These are phyloP conservation scores for Phytophthora podocarpi DNA, from an alignment of 352 stramenopile genomes.

Conservation along the genomic window DNA sequence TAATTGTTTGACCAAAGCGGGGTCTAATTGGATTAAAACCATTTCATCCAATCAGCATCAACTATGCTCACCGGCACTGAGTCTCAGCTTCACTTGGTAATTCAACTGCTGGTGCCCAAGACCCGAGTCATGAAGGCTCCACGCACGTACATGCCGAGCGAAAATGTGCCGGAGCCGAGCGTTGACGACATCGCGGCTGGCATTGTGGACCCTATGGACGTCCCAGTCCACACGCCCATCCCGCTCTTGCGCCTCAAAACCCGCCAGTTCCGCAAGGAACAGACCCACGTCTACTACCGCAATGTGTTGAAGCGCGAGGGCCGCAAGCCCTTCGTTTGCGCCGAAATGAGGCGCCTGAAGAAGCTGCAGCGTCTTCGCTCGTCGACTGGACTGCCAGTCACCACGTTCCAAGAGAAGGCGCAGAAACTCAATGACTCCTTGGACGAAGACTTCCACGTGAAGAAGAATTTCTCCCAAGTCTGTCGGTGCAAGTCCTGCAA, in stretches of 20 bases:
- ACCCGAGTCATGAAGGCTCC: not conserved
- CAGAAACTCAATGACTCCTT: slow-evolving; percentile 19
- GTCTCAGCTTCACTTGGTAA: too few relatives aligned
- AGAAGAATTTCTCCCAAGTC: slow-evolving; percentile 23
- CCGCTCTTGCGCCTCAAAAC: slow-evolving; percentile 11
- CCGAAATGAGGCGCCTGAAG: not conserved
- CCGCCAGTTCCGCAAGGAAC: not conserved
- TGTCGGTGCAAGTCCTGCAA: slow-evolving; percentile 19
- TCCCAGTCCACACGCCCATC: slow-evolving; percentile 8
- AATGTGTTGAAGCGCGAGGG: slow-evolving; percentile 1
- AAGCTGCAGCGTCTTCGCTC: slow-evolving; percentile 21
- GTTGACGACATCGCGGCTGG: slow-evolving; percentile 1
- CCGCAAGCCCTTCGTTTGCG: not conserved
- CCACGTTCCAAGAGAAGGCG: not conserved
- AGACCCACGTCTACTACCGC: not conserved
- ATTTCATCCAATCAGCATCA: too few relatives aligned
- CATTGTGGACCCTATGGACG: slow-evolving; percentile 15
- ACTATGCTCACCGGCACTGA: too few relatives aligned
- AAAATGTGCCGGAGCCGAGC: slow-evolving; percentile 1
- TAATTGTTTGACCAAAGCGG: too few relatives aligned
- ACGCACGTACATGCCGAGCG: not conserved
- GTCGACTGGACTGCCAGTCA: slow-evolving; percentile 14
- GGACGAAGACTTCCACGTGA: slow-evolving; percentile 31
- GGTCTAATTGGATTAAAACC: too few relatives aligned
- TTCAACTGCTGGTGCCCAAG: slow-evolving; percentile 14